These are phyloP conservation scores for Pseudocercospora fuligena DNA, from an alignment of 2,329 filamentous ascomycete species.

Conservation along the genomic window DNA sequence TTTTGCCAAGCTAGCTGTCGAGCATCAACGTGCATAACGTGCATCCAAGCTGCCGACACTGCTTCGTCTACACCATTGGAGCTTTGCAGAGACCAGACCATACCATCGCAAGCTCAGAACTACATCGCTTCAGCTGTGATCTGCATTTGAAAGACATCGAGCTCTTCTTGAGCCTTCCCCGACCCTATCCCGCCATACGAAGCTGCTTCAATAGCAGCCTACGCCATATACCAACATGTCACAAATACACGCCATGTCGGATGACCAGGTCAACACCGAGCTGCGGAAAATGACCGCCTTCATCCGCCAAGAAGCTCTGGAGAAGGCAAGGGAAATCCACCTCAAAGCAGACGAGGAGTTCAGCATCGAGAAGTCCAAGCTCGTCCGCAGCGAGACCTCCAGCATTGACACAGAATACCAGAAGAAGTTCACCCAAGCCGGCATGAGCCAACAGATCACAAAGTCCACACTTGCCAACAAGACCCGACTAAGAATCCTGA, in stretches of 20 bases:
- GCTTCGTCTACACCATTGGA: background rate
- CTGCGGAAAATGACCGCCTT: conserved; percentile 99
- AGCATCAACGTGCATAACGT: conserved; percentile 18
- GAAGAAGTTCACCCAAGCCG: conserved; percentile 98
- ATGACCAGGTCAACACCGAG: conserved; percentile 97
- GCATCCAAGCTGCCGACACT: conserved; percentile 13
- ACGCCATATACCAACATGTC: conserved; percentile 69
- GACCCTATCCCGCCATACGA: background rate
- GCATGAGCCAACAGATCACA: conserved; percentile 98
- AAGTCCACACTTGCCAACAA: conserved; percentile 96
- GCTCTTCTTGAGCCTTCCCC: background rate
- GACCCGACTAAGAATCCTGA: conserved; percentile 85
- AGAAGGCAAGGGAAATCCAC: conserved; percentile 96
- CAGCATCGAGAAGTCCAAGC: conserved; percentile 97
- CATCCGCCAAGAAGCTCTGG: conserved; percentile 97
- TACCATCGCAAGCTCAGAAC: background rate
- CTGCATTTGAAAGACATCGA: conserved; percentile 4
- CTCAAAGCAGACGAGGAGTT: conserved; percentile 99
- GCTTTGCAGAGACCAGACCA: background rate
- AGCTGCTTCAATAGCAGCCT: conserved; percentile 23
- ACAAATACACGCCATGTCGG: conserved; percentile 90
- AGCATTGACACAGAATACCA: conserved; percentile 91
- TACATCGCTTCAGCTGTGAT: background rate
- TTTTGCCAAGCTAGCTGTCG: background rate
- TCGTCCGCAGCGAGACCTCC: conserved; percentile 92